A percentile compares a stretch with the other conserved stretches of the same genome.
phyloP scores from a whole-genome alignment of 495 filamentous ascomycete species.

The Aspergillus cavernicola region DNA sequence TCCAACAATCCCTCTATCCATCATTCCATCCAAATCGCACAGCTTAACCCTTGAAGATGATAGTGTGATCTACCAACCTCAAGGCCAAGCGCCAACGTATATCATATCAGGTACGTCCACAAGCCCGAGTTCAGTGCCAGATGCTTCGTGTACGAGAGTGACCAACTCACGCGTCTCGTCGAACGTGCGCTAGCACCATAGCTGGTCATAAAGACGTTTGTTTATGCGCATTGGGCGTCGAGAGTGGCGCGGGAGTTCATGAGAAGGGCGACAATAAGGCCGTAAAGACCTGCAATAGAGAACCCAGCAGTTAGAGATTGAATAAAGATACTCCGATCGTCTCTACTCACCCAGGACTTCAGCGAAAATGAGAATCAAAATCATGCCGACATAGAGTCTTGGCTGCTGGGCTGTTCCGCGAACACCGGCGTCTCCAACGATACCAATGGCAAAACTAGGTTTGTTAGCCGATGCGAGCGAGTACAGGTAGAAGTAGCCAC shows the following conservation, averaged over 20 bases:
- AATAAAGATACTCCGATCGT: neutral
- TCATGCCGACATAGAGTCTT: conserved; percentile 98
- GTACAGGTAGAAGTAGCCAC: conserved; percentile 14
- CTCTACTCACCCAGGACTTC: conserved; percentile 85
- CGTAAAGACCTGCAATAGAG: conserved; percentile 74
- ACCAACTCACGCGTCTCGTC: neutral
- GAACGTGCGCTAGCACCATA: conserved; percentile 2
- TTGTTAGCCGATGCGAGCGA: conserved; percentile 10
- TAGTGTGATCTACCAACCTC: neutral
- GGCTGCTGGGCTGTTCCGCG: conserved; percentile 97
- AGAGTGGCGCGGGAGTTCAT: conserved; percentile 78
- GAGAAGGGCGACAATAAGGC: conserved; percentile 94
- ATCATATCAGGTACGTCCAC: conserved; percentile 7
- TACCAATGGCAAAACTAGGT: conserved; percentile 87
- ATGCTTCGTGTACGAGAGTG: conserved; percentile 8
- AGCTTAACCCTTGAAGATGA: neutral
- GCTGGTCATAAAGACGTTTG: conserved; percentile 15
- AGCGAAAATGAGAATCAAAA: conserved; percentile 99
- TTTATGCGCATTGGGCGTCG: conserved; percentile 33
- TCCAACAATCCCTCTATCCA: neutral
- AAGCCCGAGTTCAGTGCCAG: conserved; percentile 3
- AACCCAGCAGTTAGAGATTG: neutral
- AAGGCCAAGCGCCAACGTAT: neutral
- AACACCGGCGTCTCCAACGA: conserved; percentile 98
- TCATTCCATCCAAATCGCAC: neutral